A percentile compares a stretch with the other conserved stretches of the same genome.
These are phyloP conservation scores for Zoysia matrella DNA, from an alignment of 202 grass and related monocot species.

Conservation along the genomic window DNA sequence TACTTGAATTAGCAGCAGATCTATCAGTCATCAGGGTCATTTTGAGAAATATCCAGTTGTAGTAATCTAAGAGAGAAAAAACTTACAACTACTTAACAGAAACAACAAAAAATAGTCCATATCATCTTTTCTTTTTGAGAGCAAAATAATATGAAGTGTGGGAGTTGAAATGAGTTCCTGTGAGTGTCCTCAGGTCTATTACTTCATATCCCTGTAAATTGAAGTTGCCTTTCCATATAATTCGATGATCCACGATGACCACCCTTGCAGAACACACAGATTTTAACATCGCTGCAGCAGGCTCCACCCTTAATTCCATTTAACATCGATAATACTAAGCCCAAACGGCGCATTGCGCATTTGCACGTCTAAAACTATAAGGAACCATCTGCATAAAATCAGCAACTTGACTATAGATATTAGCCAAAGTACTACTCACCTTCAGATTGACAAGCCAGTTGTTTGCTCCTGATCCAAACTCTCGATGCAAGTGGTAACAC, in stretches of 20 bases:
- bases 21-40: too few relatives aligned
- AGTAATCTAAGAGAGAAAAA: slow-evolving; percentile 66
- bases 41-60: slow-evolving; percentile 39
- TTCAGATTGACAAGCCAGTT: slow-evolving; percentile 83
- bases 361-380: background rate
- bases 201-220: slow-evolving; percentile 86
- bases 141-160: slow-evolving; percentile 3
- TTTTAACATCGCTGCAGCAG: slow-evolving; percentile 71
- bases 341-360: background rate
- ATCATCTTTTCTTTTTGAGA: background rate
- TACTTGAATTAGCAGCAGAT: too few relatives aligned
- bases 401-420: background rate
- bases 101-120: slow-evolving; percentile 16
- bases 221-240: slow-evolving; percentile 72
- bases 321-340: slow-evolving; percentile 30
- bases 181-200: slow-evolving; percentile 77
- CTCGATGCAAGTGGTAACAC: slow-evolving; percentile 79
- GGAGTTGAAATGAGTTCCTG: slow-evolving; percentile 55
- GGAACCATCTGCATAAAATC: background rate
- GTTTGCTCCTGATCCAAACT: slow-evolving; percentile 81
- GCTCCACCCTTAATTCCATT: slow-evolving; percentile 69
- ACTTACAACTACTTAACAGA: slow-evolving; percentile 11
- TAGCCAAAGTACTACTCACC: slow-evolving; percentile 40
- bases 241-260: slow-evolving; percentile 82
- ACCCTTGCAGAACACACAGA: slow-evolving; percentile 67